Conservation (phyloP, 768 basidiomycete genomes). For the Russula earlei region DNA sequence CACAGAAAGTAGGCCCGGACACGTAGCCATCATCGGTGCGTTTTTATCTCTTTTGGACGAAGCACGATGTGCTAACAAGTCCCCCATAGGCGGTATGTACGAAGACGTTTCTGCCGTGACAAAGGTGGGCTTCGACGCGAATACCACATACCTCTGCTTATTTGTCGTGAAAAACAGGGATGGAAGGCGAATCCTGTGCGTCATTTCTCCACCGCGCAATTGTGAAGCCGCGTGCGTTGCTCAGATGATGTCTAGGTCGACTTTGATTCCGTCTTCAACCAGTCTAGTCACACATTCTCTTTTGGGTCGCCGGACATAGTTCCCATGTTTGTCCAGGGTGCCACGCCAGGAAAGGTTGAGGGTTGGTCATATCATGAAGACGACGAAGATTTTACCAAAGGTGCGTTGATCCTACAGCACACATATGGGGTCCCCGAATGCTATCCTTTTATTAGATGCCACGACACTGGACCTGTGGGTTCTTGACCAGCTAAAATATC, state of each 20-base stretch:
- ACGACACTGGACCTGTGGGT: slow-evolving; percentile 74
- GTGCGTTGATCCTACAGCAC: slow-evolving; percentile 26
- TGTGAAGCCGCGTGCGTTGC: not conserved
- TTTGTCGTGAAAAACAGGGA: slow-evolving; percentile 36
- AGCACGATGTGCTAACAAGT: not conserved
- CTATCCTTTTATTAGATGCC: slow-evolving; percentile 41
- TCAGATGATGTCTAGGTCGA: slow-evolving; percentile 36
- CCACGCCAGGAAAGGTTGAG: slow-evolving; percentile 55
- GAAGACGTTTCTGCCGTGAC: slow-evolving; percentile 85
- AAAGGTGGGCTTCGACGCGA: slow-evolving; percentile 37
- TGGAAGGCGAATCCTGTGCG: slow-evolving; percentile 79
- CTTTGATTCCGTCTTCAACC: slow-evolving; percentile 86
- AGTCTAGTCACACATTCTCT: slow-evolving; percentile 64
- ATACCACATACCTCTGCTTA: not conserved
- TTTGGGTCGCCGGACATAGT: slow-evolving; percentile 87
- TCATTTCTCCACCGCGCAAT: not conserved
- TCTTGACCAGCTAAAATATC: slow-evolving; percentile 48
- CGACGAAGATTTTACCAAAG: slow-evolving; percentile 82
- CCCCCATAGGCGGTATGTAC: slow-evolving; percentile 63
- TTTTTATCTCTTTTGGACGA: slow-evolving; percentile 1
- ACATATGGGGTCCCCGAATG: not conserved
- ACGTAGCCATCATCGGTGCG: slow-evolving; percentile 77
- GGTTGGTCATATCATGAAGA: slow-evolving; percentile 71
- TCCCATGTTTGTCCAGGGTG: slow-evolving; percentile 78
- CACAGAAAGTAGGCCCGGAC: slow-evolving; percentile 81